phyloP scores from a whole-genome alignment of 2,329 filamentous ascomycete species.

The Xylaria sp. region DNA sequence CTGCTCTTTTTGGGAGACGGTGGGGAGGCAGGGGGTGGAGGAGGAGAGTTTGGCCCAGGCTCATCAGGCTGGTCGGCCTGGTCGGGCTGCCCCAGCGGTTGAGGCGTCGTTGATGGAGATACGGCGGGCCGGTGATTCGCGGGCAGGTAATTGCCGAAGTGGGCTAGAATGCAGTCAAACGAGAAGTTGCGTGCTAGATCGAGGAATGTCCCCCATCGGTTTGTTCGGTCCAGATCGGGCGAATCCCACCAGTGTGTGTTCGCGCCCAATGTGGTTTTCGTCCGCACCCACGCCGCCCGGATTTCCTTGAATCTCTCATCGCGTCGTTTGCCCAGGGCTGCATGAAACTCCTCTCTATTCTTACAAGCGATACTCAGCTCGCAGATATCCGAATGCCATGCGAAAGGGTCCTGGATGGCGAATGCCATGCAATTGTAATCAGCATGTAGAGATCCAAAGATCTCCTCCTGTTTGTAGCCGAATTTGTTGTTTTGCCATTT shows the following conservation, averaged over 20 bases:
- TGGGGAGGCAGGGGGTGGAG: not conserved
- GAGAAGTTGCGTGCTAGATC: constrained; percentile 3
- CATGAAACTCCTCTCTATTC: constrained; percentile 7
- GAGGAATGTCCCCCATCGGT: not conserved
- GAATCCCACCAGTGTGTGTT: not conserved
- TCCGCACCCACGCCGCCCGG: not conserved
- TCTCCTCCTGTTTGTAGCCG: not conserved
- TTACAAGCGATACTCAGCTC: not conserved
- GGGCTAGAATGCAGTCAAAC: constrained; percentile 3
- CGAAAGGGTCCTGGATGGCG: constrained; percentile 9
- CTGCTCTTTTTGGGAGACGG: not conserved
- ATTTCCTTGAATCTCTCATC: constrained; percentile 19
- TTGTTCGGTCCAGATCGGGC: not conserved
- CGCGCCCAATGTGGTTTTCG: not conserved
- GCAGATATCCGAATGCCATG: constrained; percentile 10
- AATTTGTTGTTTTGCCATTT: not conserved
- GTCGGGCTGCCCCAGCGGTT: not conserved
- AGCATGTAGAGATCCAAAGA: constrained; percentile 8
- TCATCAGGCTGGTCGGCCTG: not conserved
- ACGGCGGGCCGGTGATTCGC: not conserved
- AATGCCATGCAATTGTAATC: constrained; percentile 16
- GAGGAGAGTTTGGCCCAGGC: not conserved
- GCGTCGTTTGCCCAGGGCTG: not conserved
- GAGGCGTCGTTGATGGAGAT: not conserved
- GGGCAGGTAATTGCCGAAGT: constrained; percentile 10